Conservation (phyloP, 257 asterid species). For the Oldenlandia corymbosa region DNA sequence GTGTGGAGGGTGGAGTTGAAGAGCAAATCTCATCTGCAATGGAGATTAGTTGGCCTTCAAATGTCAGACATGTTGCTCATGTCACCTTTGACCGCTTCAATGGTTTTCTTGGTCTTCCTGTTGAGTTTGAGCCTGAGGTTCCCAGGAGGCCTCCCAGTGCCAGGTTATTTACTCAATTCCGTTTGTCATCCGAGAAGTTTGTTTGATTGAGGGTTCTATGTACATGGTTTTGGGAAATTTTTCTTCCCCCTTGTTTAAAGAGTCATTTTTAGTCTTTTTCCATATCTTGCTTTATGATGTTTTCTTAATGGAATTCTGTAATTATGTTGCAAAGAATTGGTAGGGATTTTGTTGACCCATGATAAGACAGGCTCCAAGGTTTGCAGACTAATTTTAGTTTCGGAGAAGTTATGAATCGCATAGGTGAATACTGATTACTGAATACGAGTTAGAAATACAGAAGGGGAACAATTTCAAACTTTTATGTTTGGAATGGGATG, state of each 20-base stretch:
- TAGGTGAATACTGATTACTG: no score
- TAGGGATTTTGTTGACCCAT: no score
- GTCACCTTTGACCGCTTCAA: conserved; percentile 56
- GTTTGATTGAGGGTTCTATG: background rate
- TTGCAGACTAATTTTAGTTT: background rate
- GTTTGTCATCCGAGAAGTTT: background rate
- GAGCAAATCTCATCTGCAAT: conserved; percentile 26
- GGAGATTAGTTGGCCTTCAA: conserved; percentile 47
- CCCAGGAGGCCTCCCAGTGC: conserved; percentile 66
- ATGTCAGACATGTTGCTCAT: conserved; percentile 60
- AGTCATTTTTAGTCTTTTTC: background rate
- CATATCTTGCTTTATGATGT: background rate
- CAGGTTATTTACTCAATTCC: conserved; percentile 26
- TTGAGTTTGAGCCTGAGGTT: conserved; percentile 62
- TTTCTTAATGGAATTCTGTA: background rate
- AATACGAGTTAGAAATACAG: no score
- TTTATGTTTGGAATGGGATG: background rate
- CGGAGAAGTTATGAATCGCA: background rate
- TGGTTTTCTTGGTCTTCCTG: conserved; percentile 64
- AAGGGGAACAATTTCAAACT: background rate
- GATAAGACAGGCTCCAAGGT: background rate
- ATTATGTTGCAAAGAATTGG: no score
- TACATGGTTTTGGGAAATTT: background rate
- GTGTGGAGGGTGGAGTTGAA: conserved; percentile 20
- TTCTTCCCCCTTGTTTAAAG: background rate